Base-by-base conservation (phyloP, 805 yeast species). In the Blastobotrys parvus region DNA sequence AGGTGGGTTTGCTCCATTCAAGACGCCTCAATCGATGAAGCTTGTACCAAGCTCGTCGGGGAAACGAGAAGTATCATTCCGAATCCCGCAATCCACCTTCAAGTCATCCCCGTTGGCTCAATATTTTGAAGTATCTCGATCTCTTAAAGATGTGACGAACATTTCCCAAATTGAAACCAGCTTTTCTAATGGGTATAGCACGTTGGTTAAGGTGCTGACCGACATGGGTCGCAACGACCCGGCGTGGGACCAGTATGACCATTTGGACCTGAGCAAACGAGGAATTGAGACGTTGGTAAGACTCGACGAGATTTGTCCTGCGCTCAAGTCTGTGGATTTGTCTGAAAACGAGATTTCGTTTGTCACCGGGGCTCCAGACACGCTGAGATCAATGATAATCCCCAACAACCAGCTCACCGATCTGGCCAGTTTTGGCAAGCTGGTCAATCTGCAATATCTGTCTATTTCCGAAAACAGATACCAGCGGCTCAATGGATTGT, bases 281-380 rank as follows among this genome's bases (percentile, higher is more conserved):
- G 54, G 55, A 2, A 54, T 74, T 19, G 64, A 59, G n/a, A 69
- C 67, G 25, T 55, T 74, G 10, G 64, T 65, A 30, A 65, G 64
- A 38, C 61, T 74, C 29, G 60, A 64, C 20, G 57, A 59, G 21
- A 62, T 70, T 41, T 60, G 73, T 41, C 78, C 77, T 0, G 58
- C 58, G 11, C 52, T 74, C 20, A 49, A 48, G 17, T 58, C 53
- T n/a, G 52, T 71, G 2, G 59, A 71, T 44, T 57, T 71, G 5
- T 62, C 73, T 1, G 43, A 56, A 6, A 74, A 74, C 56, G 49
- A 56, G 13, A 51, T 74, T 18, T 61, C 59, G 25, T 69, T 57
- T 47, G 50, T 74, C 16, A 68, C 68, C n/a, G 79, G 78, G 0
- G 49, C 70, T 11, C 77, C 78, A 1, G 46, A 47, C 18, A 47